Evolutionary conservation across 2,329 filamentous ascomycete species (phyloP).

Genomic region (Monilinia polystroma): DNA sequence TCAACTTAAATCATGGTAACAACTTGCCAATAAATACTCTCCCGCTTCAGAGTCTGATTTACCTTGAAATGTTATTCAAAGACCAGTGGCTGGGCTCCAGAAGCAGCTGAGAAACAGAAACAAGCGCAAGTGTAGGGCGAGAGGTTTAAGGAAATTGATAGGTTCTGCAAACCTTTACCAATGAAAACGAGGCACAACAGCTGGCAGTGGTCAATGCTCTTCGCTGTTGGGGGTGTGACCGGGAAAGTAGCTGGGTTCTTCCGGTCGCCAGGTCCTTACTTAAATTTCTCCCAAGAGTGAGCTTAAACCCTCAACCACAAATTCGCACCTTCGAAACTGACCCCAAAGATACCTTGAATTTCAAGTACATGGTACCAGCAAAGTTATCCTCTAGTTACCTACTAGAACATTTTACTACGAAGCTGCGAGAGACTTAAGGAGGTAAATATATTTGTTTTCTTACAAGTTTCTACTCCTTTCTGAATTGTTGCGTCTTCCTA

Average conservation of each 20-base stretch:
- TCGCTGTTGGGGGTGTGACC: slow-evolving; percentile 1
- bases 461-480: neutral
- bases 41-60: neutral
- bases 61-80: neutral
- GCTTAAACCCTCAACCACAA: slow-evolving; percentile 10
- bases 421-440: neutral
- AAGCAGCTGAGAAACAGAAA: neutral
- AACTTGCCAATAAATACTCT: neutral
- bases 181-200: neutral
- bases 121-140: neutral
- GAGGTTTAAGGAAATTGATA: neutral
- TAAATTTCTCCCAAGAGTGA: neutral
- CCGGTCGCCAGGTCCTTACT: neutral
- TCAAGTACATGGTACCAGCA: neutral
- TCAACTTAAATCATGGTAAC: neutral
- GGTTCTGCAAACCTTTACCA: neutral
- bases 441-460: neutral
- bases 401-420: neutral
- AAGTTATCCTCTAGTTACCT: neutral
- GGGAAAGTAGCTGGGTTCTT: neutral
- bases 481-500: neutral
- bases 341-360: neutral
- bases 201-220: slow-evolving; percentile 1
- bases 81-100: neutral
- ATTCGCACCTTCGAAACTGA: neutral